phyloP scores from a whole-genome alignment of 371 early-diverging fungal species.

The Mucor sp. region DNA sequence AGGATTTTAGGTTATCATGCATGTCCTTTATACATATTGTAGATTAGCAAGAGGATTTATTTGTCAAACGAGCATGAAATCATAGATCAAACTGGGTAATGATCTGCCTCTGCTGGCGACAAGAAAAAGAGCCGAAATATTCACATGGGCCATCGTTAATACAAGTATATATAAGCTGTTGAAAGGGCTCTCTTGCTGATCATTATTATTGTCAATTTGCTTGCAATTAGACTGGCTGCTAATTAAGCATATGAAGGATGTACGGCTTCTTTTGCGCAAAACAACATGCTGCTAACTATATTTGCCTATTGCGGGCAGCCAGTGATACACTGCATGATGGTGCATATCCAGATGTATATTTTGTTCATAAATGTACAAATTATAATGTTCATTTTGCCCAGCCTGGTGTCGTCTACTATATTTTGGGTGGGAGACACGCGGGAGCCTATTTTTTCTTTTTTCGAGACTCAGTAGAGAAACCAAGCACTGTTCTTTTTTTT shows the following conservation, averaged over 20 bases:
- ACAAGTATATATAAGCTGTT: too few species aligned
- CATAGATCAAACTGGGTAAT: neutral
- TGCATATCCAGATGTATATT: conserved; percentile 6
- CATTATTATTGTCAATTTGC: neutral
- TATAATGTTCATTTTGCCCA: neutral
- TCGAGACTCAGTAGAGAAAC: neutral
- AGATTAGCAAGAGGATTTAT: neutral
- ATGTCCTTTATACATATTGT: neutral
- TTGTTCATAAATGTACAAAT: neutral
- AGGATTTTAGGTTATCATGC: neutral
- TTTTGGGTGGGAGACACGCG: neutral
- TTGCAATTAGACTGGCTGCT: neutral
- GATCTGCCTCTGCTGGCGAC: neutral
- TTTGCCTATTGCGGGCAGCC: neutral
- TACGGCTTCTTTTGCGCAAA: neutral
- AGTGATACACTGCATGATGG: neutral
- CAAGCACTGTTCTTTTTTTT: neutral
- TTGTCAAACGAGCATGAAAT: neutral
- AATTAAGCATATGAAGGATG: neutral
- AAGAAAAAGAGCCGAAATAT: neutral
- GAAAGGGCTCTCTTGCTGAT: neutral
- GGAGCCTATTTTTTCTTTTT: neutral
- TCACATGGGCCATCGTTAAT: too few species aligned
- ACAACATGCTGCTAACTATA: neutral
- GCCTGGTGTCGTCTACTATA: neutral